These are phyloP conservation scores for Psilocybe cubensis DNA, from an alignment of 768 basidiomycete genomes.

Conservation along the genomic window DNA sequence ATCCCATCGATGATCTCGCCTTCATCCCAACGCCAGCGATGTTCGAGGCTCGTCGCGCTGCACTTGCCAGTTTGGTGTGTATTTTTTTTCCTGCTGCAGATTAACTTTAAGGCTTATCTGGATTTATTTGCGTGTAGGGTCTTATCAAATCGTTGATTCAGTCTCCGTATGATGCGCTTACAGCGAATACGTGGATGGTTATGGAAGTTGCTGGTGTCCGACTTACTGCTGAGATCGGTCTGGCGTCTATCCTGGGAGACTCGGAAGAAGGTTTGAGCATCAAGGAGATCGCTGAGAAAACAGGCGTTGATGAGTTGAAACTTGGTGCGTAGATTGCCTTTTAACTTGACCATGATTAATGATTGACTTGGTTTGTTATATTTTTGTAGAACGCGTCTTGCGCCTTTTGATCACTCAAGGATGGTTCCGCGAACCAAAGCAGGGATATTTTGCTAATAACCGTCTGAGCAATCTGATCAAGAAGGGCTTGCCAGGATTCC, in stretches of 20 bases:
- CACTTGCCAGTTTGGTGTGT: constrained; percentile 37
- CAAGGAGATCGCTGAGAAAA: constrained; percentile 35
- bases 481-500: constrained; percentile 36
- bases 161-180: constrained; percentile 38
- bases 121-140: constrained; percentile 23
- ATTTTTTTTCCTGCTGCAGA: neutral
- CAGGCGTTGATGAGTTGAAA: constrained; percentile 35
- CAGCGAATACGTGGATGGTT: constrained; percentile 36
- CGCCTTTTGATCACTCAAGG: constrained; percentile 39
- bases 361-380: neutral
- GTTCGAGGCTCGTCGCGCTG: constrained; percentile 38
- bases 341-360: neutral
- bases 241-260: constrained; percentile 36
- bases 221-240: constrained; percentile 35
- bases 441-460: constrained; percentile 41
- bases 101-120: neutral
- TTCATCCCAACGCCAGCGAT: constrained; percentile 39
- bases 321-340: constrained; percentile 27
- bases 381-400: constrained; percentile 32
- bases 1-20: constrained; percentile 39
- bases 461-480: constrained; percentile 38
- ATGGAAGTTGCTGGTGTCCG: constrained; percentile 36
- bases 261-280: constrained; percentile 37
- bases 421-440: constrained; percentile 39
- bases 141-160: constrained; percentile 38